Base-by-base conservation (phyloP, 345 rosid species). In the Reutealis trisperma region DNA sequence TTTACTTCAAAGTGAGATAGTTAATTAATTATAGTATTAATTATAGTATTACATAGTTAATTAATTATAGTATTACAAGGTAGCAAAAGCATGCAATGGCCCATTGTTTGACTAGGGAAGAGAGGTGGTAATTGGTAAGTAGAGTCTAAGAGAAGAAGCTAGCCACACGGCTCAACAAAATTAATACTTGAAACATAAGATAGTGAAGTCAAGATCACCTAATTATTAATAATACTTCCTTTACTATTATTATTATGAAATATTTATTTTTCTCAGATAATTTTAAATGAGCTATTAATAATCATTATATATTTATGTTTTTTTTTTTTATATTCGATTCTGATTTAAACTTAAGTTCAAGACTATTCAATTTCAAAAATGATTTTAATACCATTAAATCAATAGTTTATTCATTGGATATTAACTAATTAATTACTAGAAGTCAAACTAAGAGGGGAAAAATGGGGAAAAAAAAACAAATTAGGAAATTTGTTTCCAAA, bases 31-130 rank as follows among this genome's bases (percentile, higher is more conserved):
- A n/a, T n/a, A n/a, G n/a, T n/a, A n/a, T n/a, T n/a, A n/a, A n/a
- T n/a, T n/a, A n/a, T n/a, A n/a, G n/a, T n/a, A n/a, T n/a, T n/a
- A n/a, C n/a, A 1, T 1, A 47, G 51, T 6, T 47, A 47, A 47
- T 47, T 47, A 47, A 8, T 47, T 8, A n/a, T n/a, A 15, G 3
- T 52, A 52, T 14, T 34, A 34, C 37, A 34, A 34, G 75, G 41
- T 41, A 16, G 71, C 59, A 34, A 52, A 61, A n/a, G 64, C n/a
- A 63, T 41, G 70, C 47, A 71, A 18, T 78, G 76, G 80, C 65
- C 64, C 19, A 9, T 63, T 2, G 25, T 57, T 72, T 72, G 77
- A 78, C 72, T 72, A 76, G 32, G 37, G 51, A 4, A 76, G 32
- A 24, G 51, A 4, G 16, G 42, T 21, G 21, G 16, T 7, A 32